phyloP scores from a whole-genome alignment of 1,284 basidiomycete genomes.

The Papiliotrema laurentii region DNA sequence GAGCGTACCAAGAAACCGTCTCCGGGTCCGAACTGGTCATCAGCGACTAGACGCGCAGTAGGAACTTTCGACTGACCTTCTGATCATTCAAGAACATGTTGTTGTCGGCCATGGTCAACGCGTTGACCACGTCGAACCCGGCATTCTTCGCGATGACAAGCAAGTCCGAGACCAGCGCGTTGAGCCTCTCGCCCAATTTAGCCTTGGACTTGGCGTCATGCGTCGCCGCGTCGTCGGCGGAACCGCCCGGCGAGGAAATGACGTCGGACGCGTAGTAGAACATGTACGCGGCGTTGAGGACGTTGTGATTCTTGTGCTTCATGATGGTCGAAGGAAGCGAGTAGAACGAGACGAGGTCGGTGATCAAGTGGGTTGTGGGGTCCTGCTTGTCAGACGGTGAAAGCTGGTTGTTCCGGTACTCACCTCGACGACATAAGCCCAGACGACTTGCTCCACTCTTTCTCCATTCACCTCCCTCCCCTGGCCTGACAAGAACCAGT shows the following conservation, averaged over 20 bases:
- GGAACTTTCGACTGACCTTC: conserved; percentile 55
- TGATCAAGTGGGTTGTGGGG: conserved; percentile 73
- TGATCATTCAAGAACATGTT: conserved; percentile 72
- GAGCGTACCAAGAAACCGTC: conserved; percentile 71
- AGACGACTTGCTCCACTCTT: conserved; percentile 78
- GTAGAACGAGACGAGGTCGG: conserved; percentile 96
- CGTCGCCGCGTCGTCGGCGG: conserved; percentile 26
- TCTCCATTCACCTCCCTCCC: conserved; percentile 60
- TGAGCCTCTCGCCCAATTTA: conserved; percentile 65
- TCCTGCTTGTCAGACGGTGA: conserved; percentile 55
- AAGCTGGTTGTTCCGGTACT: conserved; percentile 15
- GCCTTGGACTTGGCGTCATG: conserved; percentile 57
- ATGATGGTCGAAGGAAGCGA: conserved; percentile 72
- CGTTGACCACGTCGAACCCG: conserved; percentile 94
- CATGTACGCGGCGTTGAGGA: conserved; percentile 54
- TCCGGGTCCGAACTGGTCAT: conserved; percentile 73
- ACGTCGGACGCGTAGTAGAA: conserved; percentile 54
- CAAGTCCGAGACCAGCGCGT: conserved; percentile 69
- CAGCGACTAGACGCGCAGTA: background rate
- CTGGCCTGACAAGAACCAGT: conserved; percentile 81
- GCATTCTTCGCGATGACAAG: conserved; percentile 69
- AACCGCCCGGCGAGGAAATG: conserved; percentile 34
- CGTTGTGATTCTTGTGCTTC: conserved; percentile 45
- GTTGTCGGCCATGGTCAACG: conserved; percentile 93
- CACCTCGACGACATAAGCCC: conserved; percentile 96